Conservation (phyloP, 805 yeast genomes). For the Teunomyces kruisii region DNA sequence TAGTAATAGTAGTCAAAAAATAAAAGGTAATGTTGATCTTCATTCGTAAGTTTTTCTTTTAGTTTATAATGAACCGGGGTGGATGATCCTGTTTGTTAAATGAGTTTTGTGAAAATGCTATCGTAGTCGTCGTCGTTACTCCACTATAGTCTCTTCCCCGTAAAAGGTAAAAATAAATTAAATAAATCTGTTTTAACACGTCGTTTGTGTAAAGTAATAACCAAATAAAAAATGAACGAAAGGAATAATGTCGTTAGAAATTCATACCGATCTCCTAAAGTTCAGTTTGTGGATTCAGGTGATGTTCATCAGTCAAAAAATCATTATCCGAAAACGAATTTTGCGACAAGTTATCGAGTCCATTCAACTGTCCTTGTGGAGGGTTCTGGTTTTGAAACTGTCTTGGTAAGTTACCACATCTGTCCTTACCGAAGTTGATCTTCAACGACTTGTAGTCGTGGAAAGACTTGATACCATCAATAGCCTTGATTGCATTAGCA, state of each 20-base stretch:
- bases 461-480: conserved; percentile 83
- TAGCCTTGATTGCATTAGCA: conserved; percentile 86
- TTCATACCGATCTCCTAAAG: conserved; percentile 1
- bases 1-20: not conserved
- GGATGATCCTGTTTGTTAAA: not conserved
- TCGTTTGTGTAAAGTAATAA: conserved; percentile 2
- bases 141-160: not conserved
- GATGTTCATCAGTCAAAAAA: conserved; percentile 19
- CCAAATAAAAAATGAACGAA: conserved; percentile 3
- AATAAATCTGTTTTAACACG: not conserved
- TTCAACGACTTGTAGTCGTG: conserved; percentile 63
- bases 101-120: not conserved
- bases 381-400: conserved; percentile 48
- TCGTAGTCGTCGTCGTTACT: not conserved
- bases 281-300: conserved; percentile 6
- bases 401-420: conserved; percentile 93
- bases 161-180: not conserved
- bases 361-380: conserved; percentile 7
- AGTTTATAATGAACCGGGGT: not conserved
- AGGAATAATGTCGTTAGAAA: conserved; percentile 3
- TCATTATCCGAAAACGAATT: conserved; percentile 23
- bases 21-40: not conserved
- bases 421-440: conserved; percentile 50
- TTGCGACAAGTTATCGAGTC: conserved; percentile 16
- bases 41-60: not conserved